Conservation (phyloP, 352 stramenopile species). For the Phytopythium chamaehyphon region DNA sequence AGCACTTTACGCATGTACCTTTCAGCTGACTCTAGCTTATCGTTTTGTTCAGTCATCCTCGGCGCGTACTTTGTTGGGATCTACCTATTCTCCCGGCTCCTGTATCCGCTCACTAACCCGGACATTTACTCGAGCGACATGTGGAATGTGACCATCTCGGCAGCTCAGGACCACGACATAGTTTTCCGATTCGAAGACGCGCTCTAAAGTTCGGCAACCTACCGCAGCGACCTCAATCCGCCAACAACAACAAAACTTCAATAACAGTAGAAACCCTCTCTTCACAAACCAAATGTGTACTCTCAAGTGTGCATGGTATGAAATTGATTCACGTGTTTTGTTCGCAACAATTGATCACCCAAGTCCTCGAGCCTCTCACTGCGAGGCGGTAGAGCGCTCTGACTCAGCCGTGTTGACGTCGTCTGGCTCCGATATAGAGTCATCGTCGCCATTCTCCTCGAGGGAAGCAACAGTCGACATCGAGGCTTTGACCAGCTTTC, state of each 20-base stretch:
- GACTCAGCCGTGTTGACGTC: not conserved
- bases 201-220: conserved; percentile 15
- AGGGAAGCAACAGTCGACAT: not conserved
- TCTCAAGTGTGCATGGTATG: too few species aligned
- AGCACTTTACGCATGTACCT: too few species aligned
- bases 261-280: too few species aligned
- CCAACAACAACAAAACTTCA: not conserved
- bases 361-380: conserved; percentile 1
- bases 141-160: conserved; percentile 73
- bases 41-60: conserved; percentile 51
- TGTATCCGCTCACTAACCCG: conserved; percentile 77
- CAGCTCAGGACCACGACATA: conserved; percentile 29
- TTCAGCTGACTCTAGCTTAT: conserved; percentile 7
- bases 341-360: not conserved
- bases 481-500: conserved; percentile 1
- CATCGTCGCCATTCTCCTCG: not conserved
- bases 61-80: conserved; percentile 81
- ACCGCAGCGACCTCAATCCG: not conserved
- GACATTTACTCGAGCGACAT: conserved; percentile 77
- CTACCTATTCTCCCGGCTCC: conserved; percentile 63
- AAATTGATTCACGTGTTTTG: too few species aligned
- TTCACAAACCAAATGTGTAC: too few species aligned
- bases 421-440: not conserved
- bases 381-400: not conserved
- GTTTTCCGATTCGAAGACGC: conserved; percentile 38